A percentile compares a stretch with the other conserved stretches of the same genome.
phyloP scores from a whole-genome alignment of 2,329 filamentous ascomycete species.

The Phyllosticta citrichinensis region DNA sequence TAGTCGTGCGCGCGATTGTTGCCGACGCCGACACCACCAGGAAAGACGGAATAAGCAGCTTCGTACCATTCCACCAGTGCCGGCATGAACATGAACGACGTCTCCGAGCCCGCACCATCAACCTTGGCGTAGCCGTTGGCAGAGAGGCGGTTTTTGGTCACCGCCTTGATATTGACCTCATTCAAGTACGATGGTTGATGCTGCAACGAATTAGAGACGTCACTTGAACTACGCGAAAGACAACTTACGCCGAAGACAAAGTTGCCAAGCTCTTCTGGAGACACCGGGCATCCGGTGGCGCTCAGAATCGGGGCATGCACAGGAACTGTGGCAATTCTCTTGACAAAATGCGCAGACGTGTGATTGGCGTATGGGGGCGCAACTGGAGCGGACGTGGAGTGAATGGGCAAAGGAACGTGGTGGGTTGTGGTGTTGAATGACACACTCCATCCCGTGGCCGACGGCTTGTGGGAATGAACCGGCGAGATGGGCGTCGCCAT shows the following conservation, averaged over 20 bases:
- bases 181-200: constrained; percentile 26
- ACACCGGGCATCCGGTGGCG: not conserved
- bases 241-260: constrained; percentile 25
- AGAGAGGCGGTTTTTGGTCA: constrained; percentile 43
- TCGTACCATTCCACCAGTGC: constrained; percentile 36
- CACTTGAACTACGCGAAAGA: constrained; percentile 19
- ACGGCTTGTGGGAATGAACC: not conserved
- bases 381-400: not conserved
- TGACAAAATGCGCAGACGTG: not conserved
- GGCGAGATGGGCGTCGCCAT: not conserved
- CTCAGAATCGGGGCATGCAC: not conserved
- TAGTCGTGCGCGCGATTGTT: constrained; percentile 26
- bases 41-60: constrained; percentile 24
- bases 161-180: constrained; percentile 19
- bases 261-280: constrained; percentile 33
- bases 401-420: not conserved
- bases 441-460: not conserved
- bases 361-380: not conserved
- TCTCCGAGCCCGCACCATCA: constrained; percentile 35
- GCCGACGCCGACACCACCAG: constrained; percentile 40
- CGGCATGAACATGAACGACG: constrained; percentile 35
- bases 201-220: constrained; percentile 18
- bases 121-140: constrained; percentile 41
- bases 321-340: not conserved
- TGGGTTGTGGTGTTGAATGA: not conserved